Percentiles rank a stretch among this genome's conserved stretches.
Conservation (phyloP, 2,329 filamentous ascomycete species). For the Colletotrichum sp. region DNA sequence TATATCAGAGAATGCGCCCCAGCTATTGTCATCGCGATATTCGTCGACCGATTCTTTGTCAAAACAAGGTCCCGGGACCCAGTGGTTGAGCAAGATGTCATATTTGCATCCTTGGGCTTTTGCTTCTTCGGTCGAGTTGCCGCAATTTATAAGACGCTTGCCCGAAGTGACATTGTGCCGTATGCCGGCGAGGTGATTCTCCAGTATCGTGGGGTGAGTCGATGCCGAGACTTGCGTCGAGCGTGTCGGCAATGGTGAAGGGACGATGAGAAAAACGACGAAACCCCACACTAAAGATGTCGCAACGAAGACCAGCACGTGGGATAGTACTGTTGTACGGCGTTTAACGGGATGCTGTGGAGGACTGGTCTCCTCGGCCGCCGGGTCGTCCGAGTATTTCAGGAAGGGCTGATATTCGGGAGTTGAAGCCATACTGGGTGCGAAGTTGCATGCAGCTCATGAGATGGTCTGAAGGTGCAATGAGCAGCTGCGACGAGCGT, state of each 20-base stretch:
- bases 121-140: slow-evolving; percentile 23
- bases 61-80: slow-evolving; percentile 25
- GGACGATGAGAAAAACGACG: slow-evolving; percentile 16
- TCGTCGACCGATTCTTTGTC: slow-evolving; percentile 27
- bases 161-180: slow-evolving; percentile 24
- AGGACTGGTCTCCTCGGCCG: slow-evolving; percentile 13
- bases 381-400: slow-evolving; percentile 21
- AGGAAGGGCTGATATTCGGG: slow-evolving; percentile 23
- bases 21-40: slow-evolving; percentile 28
- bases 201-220: not conserved
- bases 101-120: slow-evolving; percentile 24
- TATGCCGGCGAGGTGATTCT: not conserved
- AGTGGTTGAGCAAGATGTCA: slow-evolving; percentile 29
- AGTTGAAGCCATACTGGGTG: slow-evolving; percentile 16
- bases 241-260: not conserved
- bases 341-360: not conserved
- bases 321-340: slow-evolving; percentile 13
- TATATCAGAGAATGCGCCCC: slow-evolving; percentile 27
- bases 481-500: rapidly evolving
- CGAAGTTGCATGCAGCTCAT: not conserved
- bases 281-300: slow-evolving; percentile 27
- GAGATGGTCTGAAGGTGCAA: not conserved
- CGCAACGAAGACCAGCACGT: slow-evolving; percentile 21
- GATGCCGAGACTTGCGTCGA: not conserved
- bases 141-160: slow-evolving; percentile 22